These are phyloP conservation scores for Cyclotella atomus DNA, from an alignment of 108 stramenopile genomes.

Conservation along the genomic window DNA sequence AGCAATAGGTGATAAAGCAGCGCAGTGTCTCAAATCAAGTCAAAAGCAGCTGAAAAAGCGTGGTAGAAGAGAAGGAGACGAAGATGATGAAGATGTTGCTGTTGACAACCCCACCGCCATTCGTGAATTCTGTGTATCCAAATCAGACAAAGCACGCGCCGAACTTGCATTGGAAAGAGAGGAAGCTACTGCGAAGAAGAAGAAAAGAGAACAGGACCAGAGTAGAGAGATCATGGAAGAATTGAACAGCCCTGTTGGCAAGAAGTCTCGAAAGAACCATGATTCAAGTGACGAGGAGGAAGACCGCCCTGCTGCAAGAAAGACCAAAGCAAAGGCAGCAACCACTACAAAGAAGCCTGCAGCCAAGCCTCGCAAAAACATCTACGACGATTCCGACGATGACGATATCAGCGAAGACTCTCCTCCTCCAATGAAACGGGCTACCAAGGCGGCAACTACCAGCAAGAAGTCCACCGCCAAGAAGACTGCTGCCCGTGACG, in stretches of 20 bases:
- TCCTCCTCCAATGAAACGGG: conserved; percentile 35
- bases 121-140: conserved; percentile 29
- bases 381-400: conserved; percentile 34
- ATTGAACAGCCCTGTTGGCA: conserved; percentile 14
- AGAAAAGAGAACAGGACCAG: conserved; percentile 19
- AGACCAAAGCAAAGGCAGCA: conserved; percentile 10
- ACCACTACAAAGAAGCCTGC: conserved; percentile 28
- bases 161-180: conserved; percentile 31
- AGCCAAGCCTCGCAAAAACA: conserved; percentile 4
- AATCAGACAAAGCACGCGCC: conserved; percentile 33
- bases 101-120: conserved; percentile 36
- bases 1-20: conserved; percentile 69
- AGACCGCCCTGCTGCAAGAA: conserved; percentile 11
- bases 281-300: conserved; percentile 35
- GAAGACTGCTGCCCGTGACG: conserved; percentile 16
- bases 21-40: conserved; percentile 52
- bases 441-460: conserved; percentile 15
- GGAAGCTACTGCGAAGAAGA: conserved; percentile 29
- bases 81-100: conserved; percentile 17
- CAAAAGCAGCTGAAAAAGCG: conserved; percentile 59
- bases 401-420: conserved; percentile 29
- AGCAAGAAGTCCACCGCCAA: conserved; percentile 18
- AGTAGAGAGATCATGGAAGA: not conserved
- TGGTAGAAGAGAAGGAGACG: conserved; percentile 28
- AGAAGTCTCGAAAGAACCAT: not conserved